Evolutionary conservation across 495 filamentous ascomycete species (phyloP), one percentile per base, ranked within the genome.

Genomic region (Neurospora tetrasperma): DNA sequence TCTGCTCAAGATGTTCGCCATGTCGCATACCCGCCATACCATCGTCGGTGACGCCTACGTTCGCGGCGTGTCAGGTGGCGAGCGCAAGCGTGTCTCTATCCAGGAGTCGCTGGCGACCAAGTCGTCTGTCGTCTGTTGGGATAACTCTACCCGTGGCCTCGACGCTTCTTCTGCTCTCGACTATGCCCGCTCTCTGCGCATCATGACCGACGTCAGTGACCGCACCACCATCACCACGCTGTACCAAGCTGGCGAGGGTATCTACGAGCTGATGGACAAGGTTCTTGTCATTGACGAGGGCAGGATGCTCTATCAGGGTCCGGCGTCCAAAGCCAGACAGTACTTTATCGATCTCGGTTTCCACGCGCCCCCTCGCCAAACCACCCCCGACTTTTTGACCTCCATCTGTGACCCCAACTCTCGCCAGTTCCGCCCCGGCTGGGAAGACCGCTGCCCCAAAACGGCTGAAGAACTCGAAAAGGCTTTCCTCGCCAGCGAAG

Each of bases 41-140:
- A 84, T 89, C 27, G 93, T 98, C 16, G 94, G 94, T 27, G 92
- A 97, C 79, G 91, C 91, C 76, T 94, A 90, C 74, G 88, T 94
- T 18, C 88, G 94, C 40, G 90, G 90, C 68, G 88, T 90, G 0
- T 91, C 89, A 73, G 87, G 90, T 2, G 89, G 89, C 76, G 84
- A 87, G 81, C 79, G 90, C 80, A 86, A 85, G 54, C 83, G 88
- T 69, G 85, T 88, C 20, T 86, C 82, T 54, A 87, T 89, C 70
- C 86, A 86, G 70, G 88, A 90, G 76, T 82, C 77, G 4, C 75
- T 83, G 10, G 79, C 80, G 2, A 84, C 82, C 68, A 79, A 80
- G 72, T 84, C 86, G 20, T 83, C 86, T 3, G 81, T 90, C 27
- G 84, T 85, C 42, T 83, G 85, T 66, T 89, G 86, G 87, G 88